Percentiles rank a stretch among this genome's conserved stretches.
Conservation (phyloP, 2,329 filamentous ascomycete genomes). For the Ophiocordyceps sinensis region DNA sequence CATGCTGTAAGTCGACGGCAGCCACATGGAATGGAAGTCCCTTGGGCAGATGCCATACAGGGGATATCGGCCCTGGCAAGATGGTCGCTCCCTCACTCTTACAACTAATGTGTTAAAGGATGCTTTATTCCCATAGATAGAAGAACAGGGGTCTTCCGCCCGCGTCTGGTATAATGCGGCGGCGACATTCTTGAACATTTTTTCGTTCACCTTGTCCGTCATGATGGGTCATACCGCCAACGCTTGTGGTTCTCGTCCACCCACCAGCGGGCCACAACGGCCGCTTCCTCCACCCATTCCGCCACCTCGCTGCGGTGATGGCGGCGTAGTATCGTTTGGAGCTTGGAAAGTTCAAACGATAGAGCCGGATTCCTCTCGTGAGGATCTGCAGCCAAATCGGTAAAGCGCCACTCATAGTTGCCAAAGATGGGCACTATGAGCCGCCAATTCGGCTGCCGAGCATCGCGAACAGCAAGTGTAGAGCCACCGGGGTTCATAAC, state of each 20-base stretch:
- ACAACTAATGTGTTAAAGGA: too few species aligned
- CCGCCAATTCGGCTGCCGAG: slow-evolving; percentile 9
- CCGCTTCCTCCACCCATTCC: slow-evolving; percentile 5
- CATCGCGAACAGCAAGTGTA: slow-evolving; percentile 11
- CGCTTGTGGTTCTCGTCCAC: background rate
- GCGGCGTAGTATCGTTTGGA: slow-evolving; percentile 1
- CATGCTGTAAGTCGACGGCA: too few species aligned
- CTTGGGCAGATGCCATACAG: too few species aligned
- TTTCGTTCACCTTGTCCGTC: background rate
- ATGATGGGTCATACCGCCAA: background rate
- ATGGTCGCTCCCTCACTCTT: too few species aligned
- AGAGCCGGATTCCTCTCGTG: slow-evolving; percentile 7
- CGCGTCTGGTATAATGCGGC: too few species aligned
- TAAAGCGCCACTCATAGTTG: slow-evolving; percentile 13
- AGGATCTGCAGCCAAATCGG: slow-evolving; percentile 7
- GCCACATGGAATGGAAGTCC: too few species aligned
- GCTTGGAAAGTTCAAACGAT: slow-evolving; percentile 6
- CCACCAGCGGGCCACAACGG: background rate
- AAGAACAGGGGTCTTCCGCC: too few species aligned
- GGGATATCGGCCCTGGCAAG: too few species aligned
- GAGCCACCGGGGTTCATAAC: slow-evolving; percentile 14
- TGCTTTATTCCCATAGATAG: too few species aligned
- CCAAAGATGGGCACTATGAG: slow-evolving; percentile 11
- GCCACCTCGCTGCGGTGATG: slow-evolving; percentile 4
- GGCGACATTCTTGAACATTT: background rate